Evolutionary conservation across 1,284 basidiomycete genomes (phyloP), one percentile per base, ranked within the genome.

Genomic region (Ganoderma leucocontextum): DNA sequence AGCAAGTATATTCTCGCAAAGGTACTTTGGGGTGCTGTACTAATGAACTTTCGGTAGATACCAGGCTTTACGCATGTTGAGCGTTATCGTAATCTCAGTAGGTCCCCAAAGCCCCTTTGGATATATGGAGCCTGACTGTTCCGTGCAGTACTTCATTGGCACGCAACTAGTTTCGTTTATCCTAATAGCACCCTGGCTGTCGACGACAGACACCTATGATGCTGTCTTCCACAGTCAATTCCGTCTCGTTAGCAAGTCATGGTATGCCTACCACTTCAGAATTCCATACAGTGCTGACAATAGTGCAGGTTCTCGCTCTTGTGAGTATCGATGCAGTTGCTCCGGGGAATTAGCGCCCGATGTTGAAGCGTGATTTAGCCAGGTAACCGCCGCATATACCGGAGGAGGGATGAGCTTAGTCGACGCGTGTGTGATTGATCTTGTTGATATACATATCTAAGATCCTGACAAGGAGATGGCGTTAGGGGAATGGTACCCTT

Each of bases 121-220:
- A 8, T n/a, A 44, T 12, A 38, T 55, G 19, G 22, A 22, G 17
- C 4, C 33, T 33, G 8, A 36, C 13, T 29, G 49, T 25, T 68
- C 63, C 25, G 33, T 39, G 22, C 58, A 88, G 87, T 89, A 88
- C 71, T 86, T 87, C 70, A 72, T 88, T 9, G 75, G 77, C 1
- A 81, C 80, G 0, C 87, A 88, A 70, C 62, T 91, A 79, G 83
- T 91, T 65, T 78, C 88, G 1, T 88, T 90, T 70, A 85, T 91
- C 68, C 81, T 94, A 22, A 85, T 87, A 64, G 81, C 82, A 0
- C 86, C 86, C 0, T 88, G 86, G 86, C 68, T 88, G 0, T 80
- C 80, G 1, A 72, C 78, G 0, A 83, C 82, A 0, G 77, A 78
- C 13, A 69, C 76, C 44, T 89, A 87, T 67, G 81, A 88, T 68